phyloP scores from a whole-genome alignment of 169 alveolate species.

The Cystoisospora suis region DNA sequence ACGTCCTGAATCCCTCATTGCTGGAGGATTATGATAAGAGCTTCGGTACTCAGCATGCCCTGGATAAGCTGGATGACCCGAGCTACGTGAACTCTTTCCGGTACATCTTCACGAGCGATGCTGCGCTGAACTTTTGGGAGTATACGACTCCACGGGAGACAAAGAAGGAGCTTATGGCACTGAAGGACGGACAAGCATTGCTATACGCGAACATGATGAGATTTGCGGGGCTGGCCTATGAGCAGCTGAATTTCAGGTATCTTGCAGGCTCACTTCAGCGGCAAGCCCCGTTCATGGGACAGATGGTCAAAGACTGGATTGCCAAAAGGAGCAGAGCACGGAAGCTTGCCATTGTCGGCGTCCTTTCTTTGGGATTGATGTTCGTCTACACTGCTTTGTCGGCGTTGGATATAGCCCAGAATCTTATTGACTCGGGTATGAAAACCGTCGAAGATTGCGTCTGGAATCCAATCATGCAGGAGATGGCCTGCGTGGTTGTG shows the following conservation, averaged over 20 bases:
- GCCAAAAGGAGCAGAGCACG: slow-evolving; percentile 41
- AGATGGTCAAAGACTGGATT: slow-evolving; percentile 62
- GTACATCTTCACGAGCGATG: slow-evolving; percentile 53
- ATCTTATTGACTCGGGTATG: slow-evolving; percentile 42
- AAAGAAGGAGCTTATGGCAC: slow-evolving; percentile 43
- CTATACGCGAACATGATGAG: slow-evolving; percentile 60
- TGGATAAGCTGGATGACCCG: slow-evolving; percentile 43
- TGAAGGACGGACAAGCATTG: slow-evolving; percentile 53
- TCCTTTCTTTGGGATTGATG: slow-evolving; percentile 37
- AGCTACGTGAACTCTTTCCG: slow-evolving; percentile 50
- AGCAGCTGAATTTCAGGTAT: slow-evolving; percentile 38
- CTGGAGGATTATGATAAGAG: slow-evolving; percentile 45
- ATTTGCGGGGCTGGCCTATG: slow-evolving; percentile 41
- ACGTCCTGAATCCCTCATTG: slow-evolving; percentile 31
- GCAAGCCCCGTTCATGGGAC: slow-evolving; percentile 67
- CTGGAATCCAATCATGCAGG: slow-evolving; percentile 59
- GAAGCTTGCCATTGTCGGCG: slow-evolving; percentile 27
- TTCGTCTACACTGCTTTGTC: slow-evolving; percentile 52
- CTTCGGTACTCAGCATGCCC: slow-evolving; percentile 48
- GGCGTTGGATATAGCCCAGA: slow-evolving; percentile 51
- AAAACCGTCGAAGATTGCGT: slow-evolving; percentile 47
- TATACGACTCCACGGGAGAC: slow-evolving; percentile 58
- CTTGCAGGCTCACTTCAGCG: slow-evolving; percentile 35
- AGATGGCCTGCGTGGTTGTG: slow-evolving; percentile 61
- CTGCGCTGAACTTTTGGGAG: slow-evolving; percentile 57